Percentiles rank a stretch among this genome's conserved stretches.
Evolutionary conservation across 768 basidiomycete species (phyloP).

Genomic region (Pisolithus albus): DNA sequence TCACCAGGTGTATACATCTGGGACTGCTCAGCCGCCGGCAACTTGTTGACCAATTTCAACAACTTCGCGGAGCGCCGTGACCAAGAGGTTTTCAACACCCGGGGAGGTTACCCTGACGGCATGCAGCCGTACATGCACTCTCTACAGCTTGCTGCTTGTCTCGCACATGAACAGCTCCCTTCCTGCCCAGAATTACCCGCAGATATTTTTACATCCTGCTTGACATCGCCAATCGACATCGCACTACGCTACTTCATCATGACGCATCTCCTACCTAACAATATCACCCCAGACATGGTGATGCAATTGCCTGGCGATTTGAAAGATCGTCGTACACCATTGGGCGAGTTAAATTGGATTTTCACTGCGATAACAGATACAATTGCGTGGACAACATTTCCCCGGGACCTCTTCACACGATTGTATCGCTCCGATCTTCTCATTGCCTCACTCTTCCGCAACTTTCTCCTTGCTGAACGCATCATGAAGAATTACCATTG

Average conservation of each 20-base stretch:
- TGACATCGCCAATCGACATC: conserved; percentile 97
- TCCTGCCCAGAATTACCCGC: conserved; percentile 96
- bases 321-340: conserved; percentile 90
- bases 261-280: conserved; percentile 78
- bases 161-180: conserved; percentile 84
- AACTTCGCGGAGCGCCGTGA: conserved; percentile 69
- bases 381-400: conserved; percentile 98
- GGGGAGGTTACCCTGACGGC: conserved; percentile 54
- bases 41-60: conserved; percentile 87
- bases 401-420: conserved; percentile 86
- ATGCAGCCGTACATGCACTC: conserved; percentile 74
- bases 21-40: conserved; percentile 98
- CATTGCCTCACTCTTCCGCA: conserved; percentile 93
- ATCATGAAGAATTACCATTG: conserved; percentile 99
- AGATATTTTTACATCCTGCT: conserved; percentile 94
- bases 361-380: conserved; percentile 99
- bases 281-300: conserved; percentile 82
- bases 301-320: conserved; percentile 94
- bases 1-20: conserved; percentile 96
- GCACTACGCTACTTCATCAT: conserved; percentile 91
- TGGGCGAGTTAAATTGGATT: conserved; percentile 99
- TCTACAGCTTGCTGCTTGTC: conserved; percentile 92
- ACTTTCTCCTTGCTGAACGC: conserved; percentile 93
- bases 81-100: conserved; percentile 50
- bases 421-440: conserved; percentile 93